Evolutionary conservation across 495 filamentous ascomycete genomes (phyloP), one percentile per base, ranked within the genome.

Genomic region (Delitschia confertaspora): DNA sequence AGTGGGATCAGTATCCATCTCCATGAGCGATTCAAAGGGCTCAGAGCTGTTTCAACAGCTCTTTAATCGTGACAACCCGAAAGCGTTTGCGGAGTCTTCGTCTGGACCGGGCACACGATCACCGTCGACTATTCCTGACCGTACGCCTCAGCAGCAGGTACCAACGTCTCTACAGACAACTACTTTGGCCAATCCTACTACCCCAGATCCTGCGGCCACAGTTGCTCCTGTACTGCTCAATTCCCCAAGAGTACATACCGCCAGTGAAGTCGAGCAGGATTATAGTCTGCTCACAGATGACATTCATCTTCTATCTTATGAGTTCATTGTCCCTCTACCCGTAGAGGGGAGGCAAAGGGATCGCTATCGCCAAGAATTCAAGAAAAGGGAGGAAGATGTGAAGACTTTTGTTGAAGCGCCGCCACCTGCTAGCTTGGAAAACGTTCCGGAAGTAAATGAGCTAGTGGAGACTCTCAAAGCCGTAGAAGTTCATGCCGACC

Each of bases 41-140:
- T 13, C 16, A n/a, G 25, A 41, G 13, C 4, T 16, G 24, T 1
- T 27, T 29, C 30, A 13, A n/a, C n/a, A n/a, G n/a, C n/a, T 35
- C 11, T 21, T 30, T 8, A 18, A 35, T 21, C 3, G 10, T 31
- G 24, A n/a, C n/a, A n/a, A n/a, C n/a, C n/a, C n/a, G n/a, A n/a
- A n/a, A n/a, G n/a, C n/a, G n/a, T n/a, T n/a, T n/a, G n/a, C n/a
- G n/a, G n/a, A n/a, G n/a, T n/a, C n/a, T n/a, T 33, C 33, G 20
- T 7, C 40, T 19, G 20, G 19, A 14, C 6, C 38, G 11, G 33
- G 47, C 13, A 45, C 47, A 21, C 10, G 47, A 18, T 51, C 47
- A 2, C 47, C 47, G 7, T 51, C 47, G 1, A 51, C 40, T 8
- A 51, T 51, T 25, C 47, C 47, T 2, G 47, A 51, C 34, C 47